These are phyloP conservation scores for Polygonum aviculare DNA, from an alignment of 148 eudicot genomes.

Conservation along the genomic window DNA sequence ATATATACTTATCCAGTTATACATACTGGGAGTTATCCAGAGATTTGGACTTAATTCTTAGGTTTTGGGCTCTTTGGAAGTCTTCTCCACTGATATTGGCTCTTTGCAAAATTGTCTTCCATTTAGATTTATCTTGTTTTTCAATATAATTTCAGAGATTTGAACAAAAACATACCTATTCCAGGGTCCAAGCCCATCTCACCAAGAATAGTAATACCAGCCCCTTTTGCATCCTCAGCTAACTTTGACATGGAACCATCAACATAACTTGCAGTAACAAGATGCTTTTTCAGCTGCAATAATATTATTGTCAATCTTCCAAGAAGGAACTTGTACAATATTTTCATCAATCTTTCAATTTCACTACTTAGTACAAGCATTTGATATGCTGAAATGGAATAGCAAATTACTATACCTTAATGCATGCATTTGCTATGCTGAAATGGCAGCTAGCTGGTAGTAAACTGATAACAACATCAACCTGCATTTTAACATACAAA, in stretches of 20 bases:
- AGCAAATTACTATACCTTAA: constrained; percentile 41
- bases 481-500: constrained; percentile 32
- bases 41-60: too few relatives aligned
- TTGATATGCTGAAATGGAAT: constrained; percentile 51
- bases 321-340: neutral
- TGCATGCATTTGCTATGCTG: constrained; percentile 66
- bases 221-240: constrained; percentile 57
- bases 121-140: too few relatives aligned
- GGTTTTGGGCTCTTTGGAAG: too few relatives aligned
- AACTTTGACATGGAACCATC: constrained; percentile 78
- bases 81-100: too few relatives aligned
- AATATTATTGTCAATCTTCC: neutral
- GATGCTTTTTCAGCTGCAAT: constrained; percentile 89
- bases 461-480: constrained; percentile 87
- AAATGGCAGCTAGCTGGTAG: constrained; percentile 83
- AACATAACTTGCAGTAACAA: constrained; percentile 89
- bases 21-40: too few relatives aligned
- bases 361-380: constrained; percentile 14
- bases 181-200: constrained; percentile 99
- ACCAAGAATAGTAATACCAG: constrained; percentile 81
- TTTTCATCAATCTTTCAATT: neutral
- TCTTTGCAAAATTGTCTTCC: too few relatives aligned
- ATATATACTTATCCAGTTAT: too few relatives aligned
- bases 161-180: constrained; percentile 49
- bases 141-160: neutral